phyloP scores from a whole-genome alignment of 2,329 filamentous ascomycete genomes.

The Microcyclospora pomicola region DNA sequence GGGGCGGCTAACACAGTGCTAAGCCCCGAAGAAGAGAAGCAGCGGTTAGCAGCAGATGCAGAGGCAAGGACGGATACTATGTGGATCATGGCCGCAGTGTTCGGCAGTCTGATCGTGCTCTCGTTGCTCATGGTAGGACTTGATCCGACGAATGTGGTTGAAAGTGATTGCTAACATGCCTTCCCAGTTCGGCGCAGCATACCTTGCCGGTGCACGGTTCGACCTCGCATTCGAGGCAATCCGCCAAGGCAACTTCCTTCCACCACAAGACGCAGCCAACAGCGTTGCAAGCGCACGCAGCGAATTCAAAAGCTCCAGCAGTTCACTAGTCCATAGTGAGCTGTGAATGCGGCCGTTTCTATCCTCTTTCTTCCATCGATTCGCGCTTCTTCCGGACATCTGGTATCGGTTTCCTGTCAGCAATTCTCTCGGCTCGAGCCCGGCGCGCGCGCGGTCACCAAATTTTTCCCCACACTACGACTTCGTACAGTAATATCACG shows the following conservation, averaged over 20 bases:
- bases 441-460: too few species aligned
- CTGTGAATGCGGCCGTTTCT: background rate
- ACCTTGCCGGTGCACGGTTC: constrained; percentile 68
- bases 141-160: background rate
- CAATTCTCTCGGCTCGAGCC: background rate
- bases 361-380: background rate
- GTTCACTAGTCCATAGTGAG: background rate
- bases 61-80: constrained; percentile 42
- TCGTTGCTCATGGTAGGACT: constrained; percentile 64
- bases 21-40: constrained; percentile 24
- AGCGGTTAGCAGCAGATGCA: constrained; percentile 31
- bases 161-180: constrained; percentile 2
- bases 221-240: constrained; percentile 52
- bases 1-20: constrained; percentile 5
- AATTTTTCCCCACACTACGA: too few species aligned
- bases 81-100: constrained; percentile 52
- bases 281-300: constrained; percentile 2
- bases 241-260: constrained; percentile 33
- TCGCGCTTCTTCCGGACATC: background rate
- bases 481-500: too few species aligned
- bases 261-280: constrained; percentile 10
- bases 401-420: background rate
- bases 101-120: constrained; percentile 56
- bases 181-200: constrained; percentile 59
- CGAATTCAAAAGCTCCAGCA: constrained; percentile 8